Evolutionary conservation across 2,329 filamentous ascomycete species (phyloP), one percentile per base, ranked within the genome.

Genomic region (Alternaria sp.): DNA sequence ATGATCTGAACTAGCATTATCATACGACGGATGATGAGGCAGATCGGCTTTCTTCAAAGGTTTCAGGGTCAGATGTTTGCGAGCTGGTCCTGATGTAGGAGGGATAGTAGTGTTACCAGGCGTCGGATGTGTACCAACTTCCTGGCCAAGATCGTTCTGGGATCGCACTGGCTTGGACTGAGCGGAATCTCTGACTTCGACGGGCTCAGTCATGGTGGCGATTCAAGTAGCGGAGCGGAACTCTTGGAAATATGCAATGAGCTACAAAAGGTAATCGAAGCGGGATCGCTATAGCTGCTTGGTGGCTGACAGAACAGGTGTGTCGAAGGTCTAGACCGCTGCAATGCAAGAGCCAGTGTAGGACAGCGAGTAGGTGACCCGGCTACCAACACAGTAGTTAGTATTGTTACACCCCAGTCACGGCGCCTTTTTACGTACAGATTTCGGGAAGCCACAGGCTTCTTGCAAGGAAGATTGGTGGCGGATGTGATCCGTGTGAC

Each of bases 21-120:
- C 23, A n/a, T 70, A 61, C 15, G 67, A 64, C 11, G 60, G 51
- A 59, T 74, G 71, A 49, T 51, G 63, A 26, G 73, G 72, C 25
- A 75, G 60, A 23, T 73, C 58, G 21, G 61, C 46, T n/a, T 67
- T 49, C 25, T 55, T 59, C 21, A 71, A 53, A 17, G 62, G 63
- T 3, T 61, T 25, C 5, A 69, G 44, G 43, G 61, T 49, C 11
- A 69, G 49, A 23, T 71, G 64, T 30, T 51, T 52, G 19, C 55
- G 56, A 26, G 30, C 23, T 43, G 49, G 5, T 28, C 25, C 19
- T 19, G 28, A 10, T 8, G 13, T 23, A 6, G 23, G 30, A 25
- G 15, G n/a, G 13, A 5, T 17, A n/a, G 17, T 25, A 21, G 30
- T 49, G 17, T 46, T 15, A 17, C 4, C 13, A 15, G 23, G 15